Conservation (phyloP, 2,329 filamentous ascomycete species). For the Exophiala aquamarina region DNA sequence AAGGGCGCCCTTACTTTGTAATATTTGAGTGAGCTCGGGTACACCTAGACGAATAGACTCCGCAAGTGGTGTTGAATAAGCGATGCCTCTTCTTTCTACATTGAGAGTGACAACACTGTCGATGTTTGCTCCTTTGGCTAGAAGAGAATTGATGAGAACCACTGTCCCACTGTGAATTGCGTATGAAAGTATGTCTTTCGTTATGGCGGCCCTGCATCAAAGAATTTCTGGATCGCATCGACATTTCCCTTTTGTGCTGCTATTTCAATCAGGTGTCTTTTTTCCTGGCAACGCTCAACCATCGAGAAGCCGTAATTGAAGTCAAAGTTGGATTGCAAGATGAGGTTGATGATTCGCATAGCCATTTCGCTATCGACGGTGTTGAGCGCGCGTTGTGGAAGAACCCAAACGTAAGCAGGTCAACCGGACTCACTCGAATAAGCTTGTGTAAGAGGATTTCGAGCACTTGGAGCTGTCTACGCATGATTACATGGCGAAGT, state of each 20-base stretch:
- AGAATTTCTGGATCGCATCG: not conserved
- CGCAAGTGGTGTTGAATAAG: too few relatives aligned
- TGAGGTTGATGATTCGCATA: not conserved
- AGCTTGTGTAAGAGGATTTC: not conserved
- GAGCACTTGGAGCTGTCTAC: not conserved
- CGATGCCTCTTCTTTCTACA: too few relatives aligned
- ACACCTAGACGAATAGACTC: too few relatives aligned
- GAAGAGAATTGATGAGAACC: too few relatives aligned
- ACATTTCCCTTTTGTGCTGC: constrained; percentile 1
- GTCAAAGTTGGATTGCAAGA: not conserved
- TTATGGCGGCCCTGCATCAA: too few relatives aligned
- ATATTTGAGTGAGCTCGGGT: too few relatives aligned
- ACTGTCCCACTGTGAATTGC: too few relatives aligned
- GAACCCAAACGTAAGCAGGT: not conserved
- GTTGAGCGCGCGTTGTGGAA: not conserved
- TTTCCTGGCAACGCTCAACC: not conserved
- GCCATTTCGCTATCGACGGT: not conserved
- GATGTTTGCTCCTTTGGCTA: too few relatives aligned
- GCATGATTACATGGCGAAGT: not conserved
- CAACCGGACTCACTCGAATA: not conserved
- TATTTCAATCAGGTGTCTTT: not conserved
- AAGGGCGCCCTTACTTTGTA: too few relatives aligned
- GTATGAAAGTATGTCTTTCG: too few relatives aligned
- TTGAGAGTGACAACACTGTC: too few relatives aligned
- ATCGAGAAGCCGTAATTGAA: not conserved